Conservation (phyloP, 202 grass and related monocot genomes). For the Eragrostis tef region DNA sequence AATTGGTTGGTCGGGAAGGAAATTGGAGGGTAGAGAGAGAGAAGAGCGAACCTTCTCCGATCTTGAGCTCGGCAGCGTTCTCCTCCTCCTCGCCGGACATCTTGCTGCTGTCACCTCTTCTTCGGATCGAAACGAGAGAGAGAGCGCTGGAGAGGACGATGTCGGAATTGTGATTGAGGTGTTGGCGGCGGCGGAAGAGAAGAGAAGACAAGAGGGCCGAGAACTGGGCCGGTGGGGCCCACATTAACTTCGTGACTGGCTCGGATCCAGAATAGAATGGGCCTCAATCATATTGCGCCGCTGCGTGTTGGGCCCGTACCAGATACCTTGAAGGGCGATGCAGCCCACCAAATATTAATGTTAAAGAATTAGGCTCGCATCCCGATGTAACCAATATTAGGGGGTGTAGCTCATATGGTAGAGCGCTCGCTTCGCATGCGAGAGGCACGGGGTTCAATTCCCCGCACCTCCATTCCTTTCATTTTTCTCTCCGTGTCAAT, state of each 20-base stretch:
- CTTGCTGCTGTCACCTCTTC: neutral
- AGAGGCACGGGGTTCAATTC: conserved; percentile 85
- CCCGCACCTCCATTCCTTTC: conserved; percentile 65
- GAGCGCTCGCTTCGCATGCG: conserved; percentile 78
- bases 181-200: too few relatives aligned
- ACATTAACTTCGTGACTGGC: too few relatives aligned
- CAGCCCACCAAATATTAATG: too few relatives aligned
- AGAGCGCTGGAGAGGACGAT: neutral
- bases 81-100: conserved; percentile 94
- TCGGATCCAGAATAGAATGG: too few relatives aligned
- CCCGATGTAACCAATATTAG: neutral
- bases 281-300: too few relatives aligned
- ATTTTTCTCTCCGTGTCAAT: neutral
- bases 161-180: neutral
- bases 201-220: too few relatives aligned
- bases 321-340: too few relatives aligned
- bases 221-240: too few relatives aligned
- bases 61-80: conserved; percentile 92
- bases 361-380: neutral
- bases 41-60: conserved; percentile 61
- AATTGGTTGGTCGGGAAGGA: neutral
- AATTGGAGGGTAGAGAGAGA: neutral
- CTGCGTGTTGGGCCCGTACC: too few relatives aligned
- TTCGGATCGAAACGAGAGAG: neutral
- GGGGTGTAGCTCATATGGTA: conserved; percentile 85